Evolutionary conservation across 2,329 filamentous ascomycete species (phyloP).

Genomic region (Epichloe brachyelytri): DNA sequence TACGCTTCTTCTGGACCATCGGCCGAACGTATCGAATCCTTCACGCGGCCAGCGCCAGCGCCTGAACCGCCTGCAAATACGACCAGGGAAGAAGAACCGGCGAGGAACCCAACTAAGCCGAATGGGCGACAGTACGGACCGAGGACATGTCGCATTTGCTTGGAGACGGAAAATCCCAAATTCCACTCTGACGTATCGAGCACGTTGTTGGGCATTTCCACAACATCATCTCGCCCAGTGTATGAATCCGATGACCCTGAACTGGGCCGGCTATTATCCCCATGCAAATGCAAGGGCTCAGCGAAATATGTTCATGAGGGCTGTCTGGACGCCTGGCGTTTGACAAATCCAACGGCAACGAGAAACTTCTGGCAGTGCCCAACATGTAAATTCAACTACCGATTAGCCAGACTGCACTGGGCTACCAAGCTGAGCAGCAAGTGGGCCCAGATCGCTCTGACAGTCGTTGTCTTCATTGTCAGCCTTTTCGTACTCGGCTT

Average conservation of each 20-base stretch:
- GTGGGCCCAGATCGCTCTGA: slow-evolving; percentile 56
- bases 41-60: neutral
- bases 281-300: slow-evolving; percentile 87
- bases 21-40: neutral
- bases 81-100: neutral
- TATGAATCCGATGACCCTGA: slow-evolving; percentile 66
- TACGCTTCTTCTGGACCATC: slow-evolving; percentile 1
- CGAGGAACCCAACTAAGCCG: slow-evolving; percentile 8
- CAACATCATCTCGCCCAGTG: slow-evolving; percentile 22
- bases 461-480: slow-evolving; percentile 54
- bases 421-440: slow-evolving; percentile 56
- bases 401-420: slow-evolving; percentile 64
- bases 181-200: slow-evolving; percentile 25
- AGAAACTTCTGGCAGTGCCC: slow-evolving; percentile 79
- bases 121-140: slow-evolving; percentile 44
- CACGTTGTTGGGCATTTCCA: slow-evolving; percentile 21
- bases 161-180: slow-evolving; percentile 50
- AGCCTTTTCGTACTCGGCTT: slow-evolving; percentile 79
- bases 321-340: slow-evolving; percentile 74
- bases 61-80: neutral
- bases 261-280: slow-evolving; percentile 68
- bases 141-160: slow-evolving; percentile 77
- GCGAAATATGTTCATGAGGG: slow-evolving; percentile 90
- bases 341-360: slow-evolving; percentile 49
- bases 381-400: slow-evolving; percentile 76